Evolutionary conservation across 176 grass and related monocot genomes (phyloP).

Genomic region (Areca catechu): DNA sequence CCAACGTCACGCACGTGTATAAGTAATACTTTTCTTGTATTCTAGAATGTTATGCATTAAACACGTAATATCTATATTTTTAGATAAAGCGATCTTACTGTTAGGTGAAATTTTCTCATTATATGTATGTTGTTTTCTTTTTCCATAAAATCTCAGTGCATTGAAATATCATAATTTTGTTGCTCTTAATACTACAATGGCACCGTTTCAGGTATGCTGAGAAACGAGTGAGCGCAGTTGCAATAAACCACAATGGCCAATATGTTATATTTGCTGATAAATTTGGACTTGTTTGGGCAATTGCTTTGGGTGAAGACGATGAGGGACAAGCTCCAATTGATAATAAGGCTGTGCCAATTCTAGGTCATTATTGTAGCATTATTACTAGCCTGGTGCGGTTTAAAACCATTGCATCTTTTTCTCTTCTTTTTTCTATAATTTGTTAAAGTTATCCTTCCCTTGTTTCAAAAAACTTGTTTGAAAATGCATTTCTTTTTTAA

Average conservation of each 20-base stretch:
- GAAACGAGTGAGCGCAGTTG: constrained; percentile 78
- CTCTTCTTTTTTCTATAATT: constrained; percentile 2
- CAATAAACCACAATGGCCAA: constrained; percentile 40
- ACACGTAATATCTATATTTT: too few species aligned
- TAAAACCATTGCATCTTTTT: not conserved
- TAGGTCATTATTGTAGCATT: constrained; percentile 96
- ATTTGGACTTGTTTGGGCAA: constrained; percentile 79
- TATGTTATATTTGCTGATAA: constrained; percentile 85
- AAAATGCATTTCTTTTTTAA: too few species aligned
- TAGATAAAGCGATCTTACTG: too few species aligned
- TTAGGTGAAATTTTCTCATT: too few species aligned
- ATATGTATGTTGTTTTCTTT: not conserved
- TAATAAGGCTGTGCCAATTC: constrained; percentile 51
- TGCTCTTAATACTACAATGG: constrained; percentile 9
- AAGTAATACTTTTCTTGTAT: too few species aligned
- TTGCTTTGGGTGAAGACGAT: constrained; percentile 24
- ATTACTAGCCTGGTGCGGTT: constrained; percentile 78
- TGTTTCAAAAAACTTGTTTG: too few species aligned
- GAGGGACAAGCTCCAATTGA: constrained; percentile 25
- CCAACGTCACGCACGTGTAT: too few species aligned
- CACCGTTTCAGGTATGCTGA: constrained; percentile 55
- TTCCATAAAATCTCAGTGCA: not conserved
- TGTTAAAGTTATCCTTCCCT: not conserved
- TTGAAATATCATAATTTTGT: not conserved
- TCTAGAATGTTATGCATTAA: too few species aligned